Percentiles rank a stretch among this genome's conserved stretches.
phyloP scores from a whole-genome alignment of 192 early-diverging fungal genomes.

The Piromyces sp. region DNA sequence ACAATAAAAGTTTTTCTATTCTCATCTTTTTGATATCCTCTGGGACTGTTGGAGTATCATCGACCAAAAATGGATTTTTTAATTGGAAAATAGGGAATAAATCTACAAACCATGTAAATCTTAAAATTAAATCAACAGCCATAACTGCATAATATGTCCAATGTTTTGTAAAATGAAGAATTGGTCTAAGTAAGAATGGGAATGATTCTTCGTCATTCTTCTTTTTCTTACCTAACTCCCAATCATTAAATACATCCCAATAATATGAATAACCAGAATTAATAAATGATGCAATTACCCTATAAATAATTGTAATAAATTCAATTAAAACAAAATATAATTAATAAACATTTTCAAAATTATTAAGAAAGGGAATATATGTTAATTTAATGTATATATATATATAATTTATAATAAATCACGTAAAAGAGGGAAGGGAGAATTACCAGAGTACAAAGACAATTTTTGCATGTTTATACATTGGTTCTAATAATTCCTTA shows the following conservation, averaged over 20 bases:
- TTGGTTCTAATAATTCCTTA: slow-evolving; percentile 3
- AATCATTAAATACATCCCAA: slow-evolving; percentile 91
- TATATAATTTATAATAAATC: no score
- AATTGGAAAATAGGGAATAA: slow-evolving; percentile 16
- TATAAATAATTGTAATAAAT: neutral
- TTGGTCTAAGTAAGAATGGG: slow-evolving; percentile 35
- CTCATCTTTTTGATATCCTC: slow-evolving; percentile 15
- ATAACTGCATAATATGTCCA: slow-evolving; percentile 66
- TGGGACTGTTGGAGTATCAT: neutral
- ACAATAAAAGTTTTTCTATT: slow-evolving; percentile 43
- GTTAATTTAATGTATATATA: no score
- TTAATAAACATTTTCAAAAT: no score
- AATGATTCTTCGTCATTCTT: neutral
- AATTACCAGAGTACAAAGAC: slow-evolving; percentile 33
- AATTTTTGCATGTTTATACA: neutral
- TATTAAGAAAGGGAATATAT: no score
- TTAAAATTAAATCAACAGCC: slow-evolving; percentile 53
- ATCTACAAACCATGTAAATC: slow-evolving; percentile 75
- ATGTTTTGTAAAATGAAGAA: slow-evolving; percentile 41
- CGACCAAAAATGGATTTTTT: neutral
- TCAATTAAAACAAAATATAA: no score
- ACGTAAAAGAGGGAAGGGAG: no score
- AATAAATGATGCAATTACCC: slow-evolving; percentile 47
- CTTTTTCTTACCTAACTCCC: slow-evolving; percentile 42
- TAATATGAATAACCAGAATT: slow-evolving; percentile 89